phyloP scores from a whole-genome alignment of 345 rosid genomes.

The Eutrema yunnanense region DNA sequence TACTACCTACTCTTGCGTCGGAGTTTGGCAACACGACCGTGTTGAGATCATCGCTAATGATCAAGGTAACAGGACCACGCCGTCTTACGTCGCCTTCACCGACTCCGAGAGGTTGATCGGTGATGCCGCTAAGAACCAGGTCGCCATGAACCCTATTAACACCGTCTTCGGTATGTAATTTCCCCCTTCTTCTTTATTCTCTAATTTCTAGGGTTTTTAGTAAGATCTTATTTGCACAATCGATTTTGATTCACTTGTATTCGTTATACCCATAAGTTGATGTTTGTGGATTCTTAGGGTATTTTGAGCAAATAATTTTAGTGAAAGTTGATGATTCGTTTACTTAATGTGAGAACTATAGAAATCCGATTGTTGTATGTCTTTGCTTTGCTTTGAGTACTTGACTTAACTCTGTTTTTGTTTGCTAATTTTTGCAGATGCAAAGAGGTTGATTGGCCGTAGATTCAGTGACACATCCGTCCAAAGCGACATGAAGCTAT shows the following conservation, averaged over 20 bases:
- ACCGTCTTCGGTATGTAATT: conserved; percentile 55
- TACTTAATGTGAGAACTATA: too few relatives aligned
- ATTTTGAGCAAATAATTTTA: too few relatives aligned
- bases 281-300: too few relatives aligned
- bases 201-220: background rate
- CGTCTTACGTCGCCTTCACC: conserved; percentile 60
- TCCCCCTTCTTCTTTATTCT: background rate
- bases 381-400: background rate
- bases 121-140: conserved; percentile 81
- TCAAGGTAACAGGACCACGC: conserved; percentile 67
- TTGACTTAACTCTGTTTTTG: conserved; percentile 12
- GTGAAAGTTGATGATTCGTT: too few relatives aligned
- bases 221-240: background rate
- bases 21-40: conserved; percentile 79
- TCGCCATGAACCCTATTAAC: conserved; percentile 70
- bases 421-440: conserved; percentile 14
- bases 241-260: too few relatives aligned
- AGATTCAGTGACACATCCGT: conserved; percentile 28
- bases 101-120: conserved; percentile 71
- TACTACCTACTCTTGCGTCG: conserved; percentile 69
- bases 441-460: conserved; percentile 35
- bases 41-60: conserved; percentile 78
- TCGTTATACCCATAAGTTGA: too few relatives aligned
- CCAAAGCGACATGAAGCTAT: conserved; percentile 31
- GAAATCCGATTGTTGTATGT: too few relatives aligned